Evolutionary conservation across 2,329 filamentous ascomycete genomes (phyloP), one percentile per base, ranked within the genome.

Genomic region (Epichloe sp.): DNA sequence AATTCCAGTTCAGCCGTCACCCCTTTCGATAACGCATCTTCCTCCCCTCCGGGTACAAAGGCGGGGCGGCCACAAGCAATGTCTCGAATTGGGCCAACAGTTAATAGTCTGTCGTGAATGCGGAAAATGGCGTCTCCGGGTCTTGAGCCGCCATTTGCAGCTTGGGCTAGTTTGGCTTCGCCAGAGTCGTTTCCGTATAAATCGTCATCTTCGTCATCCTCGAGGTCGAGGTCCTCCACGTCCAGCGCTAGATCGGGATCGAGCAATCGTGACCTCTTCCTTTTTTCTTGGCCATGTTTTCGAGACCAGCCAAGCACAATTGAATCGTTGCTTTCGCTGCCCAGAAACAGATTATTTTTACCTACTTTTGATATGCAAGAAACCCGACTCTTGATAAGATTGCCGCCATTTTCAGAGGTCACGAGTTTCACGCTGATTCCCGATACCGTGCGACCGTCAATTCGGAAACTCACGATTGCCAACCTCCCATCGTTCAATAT

Each of bases 361-460:
- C 80, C 79, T 3, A 97, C 65, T 49, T 75, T 79, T 23, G 82
- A 80, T 2, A 88, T 76, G 54, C 86, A 89, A 1, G 88, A 84
- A 26, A 83, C 78, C 21, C 76, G 71, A 42, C 77, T 75, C 47
- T 76, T 76, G 52, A 94, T 63, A 10, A 86, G 55, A 34, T 68
- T 64, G 7, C 85, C 84, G 10, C 86, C 85, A 23, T 77, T 73
- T 50, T 86, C 80, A 40, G 70, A 60, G 4, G 78, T 63, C 5
- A 96, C 72, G 40, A 79, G 68, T 55, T 79, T 81, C 49, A 98
- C 69, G n/a, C 77, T 80, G 54, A 98, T 74, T 1, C 88, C 89
- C 26, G 90, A 95, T 2, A 98, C 88, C 2, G 87, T 94, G 50
- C 93, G 80, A 15, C 94, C 93, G 63, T 96, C 90, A 54, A 96